A percentile compares a stretch with the other conserved stretches of the same genome.
These are phyloP conservation scores for Rhodosporidiobolus sp. DNA, from an alignment of 768 basidiomycete species.

Conservation along the genomic window DNA sequence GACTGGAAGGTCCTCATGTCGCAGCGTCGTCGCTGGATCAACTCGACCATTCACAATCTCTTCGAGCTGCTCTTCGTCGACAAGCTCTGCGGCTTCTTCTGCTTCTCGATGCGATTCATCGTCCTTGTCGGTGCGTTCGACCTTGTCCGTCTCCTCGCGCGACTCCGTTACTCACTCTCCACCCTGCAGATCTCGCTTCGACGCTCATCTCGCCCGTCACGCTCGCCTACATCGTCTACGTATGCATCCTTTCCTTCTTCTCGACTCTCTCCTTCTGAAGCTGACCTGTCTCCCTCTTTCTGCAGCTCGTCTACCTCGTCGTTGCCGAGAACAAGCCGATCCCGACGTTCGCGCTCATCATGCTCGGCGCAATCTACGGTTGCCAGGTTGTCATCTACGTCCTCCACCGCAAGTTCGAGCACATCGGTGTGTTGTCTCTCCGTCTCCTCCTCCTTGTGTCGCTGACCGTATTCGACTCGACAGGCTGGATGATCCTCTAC, in stretches of 20 bases:
- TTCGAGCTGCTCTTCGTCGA: constrained; percentile 89
- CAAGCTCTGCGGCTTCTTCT: constrained; percentile 91
- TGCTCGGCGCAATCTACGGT: constrained; percentile 93
- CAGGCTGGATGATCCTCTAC: constrained; percentile 88
- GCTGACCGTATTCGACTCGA: constrained; percentile 11
- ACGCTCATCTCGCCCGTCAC: constrained; percentile 52
- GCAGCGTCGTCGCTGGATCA: constrained; percentile 99
- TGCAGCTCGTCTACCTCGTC: constrained; percentile 69
- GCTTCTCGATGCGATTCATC: constrained; percentile 98
- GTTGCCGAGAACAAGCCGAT: constrained; percentile 64
- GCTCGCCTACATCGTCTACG: constrained; percentile 43
- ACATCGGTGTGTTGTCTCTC: constrained; percentile 60
- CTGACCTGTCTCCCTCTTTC: neutral
- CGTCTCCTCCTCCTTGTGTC: neutral
- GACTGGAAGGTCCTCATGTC: constrained; percentile 78
- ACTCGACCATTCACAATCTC: constrained; percentile 96
- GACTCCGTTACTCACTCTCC: constrained; percentile 73
- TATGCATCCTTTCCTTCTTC: constrained; percentile 52
- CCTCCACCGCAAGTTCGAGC: constrained; percentile 92
- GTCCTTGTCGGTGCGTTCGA: constrained; percentile 70
- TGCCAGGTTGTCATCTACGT: constrained; percentile 88
- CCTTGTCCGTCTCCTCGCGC: constrained; percentile 71
- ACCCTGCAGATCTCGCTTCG: constrained; percentile 47
- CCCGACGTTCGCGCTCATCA: constrained; percentile 72
- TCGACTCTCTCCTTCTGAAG: neutral